phyloP scores from a whole-genome alignment of 23 red algal species.

The Chondrus crispus region DNA sequence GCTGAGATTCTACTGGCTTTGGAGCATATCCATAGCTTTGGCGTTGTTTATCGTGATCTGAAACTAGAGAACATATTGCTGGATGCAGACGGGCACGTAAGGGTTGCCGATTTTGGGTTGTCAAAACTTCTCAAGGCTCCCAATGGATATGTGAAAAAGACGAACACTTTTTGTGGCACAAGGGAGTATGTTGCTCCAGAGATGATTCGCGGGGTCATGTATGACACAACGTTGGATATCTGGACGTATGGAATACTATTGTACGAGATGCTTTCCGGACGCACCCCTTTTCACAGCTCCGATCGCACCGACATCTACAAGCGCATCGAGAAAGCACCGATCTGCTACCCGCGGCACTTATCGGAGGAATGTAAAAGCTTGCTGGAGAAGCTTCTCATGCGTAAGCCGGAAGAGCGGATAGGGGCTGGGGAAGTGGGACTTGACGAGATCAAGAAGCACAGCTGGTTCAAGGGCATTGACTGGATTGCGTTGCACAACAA shows the following conservation, averaged over 20 bases:
- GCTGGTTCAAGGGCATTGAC: constrained; percentile 65
- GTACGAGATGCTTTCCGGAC: constrained; percentile 74
- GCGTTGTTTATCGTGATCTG: constrained; percentile 86
- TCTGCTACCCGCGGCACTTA: constrained; percentile 64
- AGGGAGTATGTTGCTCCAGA: constrained; percentile 80
- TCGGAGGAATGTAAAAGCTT: constrained; percentile 47
- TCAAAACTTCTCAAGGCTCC: constrained; percentile 53
- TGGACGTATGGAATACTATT: constrained; percentile 86
- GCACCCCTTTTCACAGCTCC: constrained; percentile 75
- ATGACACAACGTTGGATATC: constrained; percentile 78
- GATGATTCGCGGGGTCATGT: constrained; percentile 70
- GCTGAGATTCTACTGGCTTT: constrained; percentile 87
- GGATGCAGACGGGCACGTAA: constrained; percentile 64
- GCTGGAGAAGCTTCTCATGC: constrained; percentile 53
- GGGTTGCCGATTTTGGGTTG: constrained; percentile 81
- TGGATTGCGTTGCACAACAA: constrained; percentile 40
- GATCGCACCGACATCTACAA: constrained; percentile 75
- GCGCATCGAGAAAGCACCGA: constrained; percentile 72
- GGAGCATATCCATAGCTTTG: constrained; percentile 86
- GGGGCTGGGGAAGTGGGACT: constrained; percentile 64
- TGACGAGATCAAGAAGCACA: constrained; percentile 63
- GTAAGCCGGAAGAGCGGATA: constrained; percentile 56
- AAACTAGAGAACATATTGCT: constrained; percentile 86
- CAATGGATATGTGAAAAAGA: constrained; percentile 23
- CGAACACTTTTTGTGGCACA: constrained; percentile 88